These are phyloP conservation scores for Zoysia matrella DNA, from an alignment of 202 grass and related monocot species.

Conservation along the genomic window DNA sequence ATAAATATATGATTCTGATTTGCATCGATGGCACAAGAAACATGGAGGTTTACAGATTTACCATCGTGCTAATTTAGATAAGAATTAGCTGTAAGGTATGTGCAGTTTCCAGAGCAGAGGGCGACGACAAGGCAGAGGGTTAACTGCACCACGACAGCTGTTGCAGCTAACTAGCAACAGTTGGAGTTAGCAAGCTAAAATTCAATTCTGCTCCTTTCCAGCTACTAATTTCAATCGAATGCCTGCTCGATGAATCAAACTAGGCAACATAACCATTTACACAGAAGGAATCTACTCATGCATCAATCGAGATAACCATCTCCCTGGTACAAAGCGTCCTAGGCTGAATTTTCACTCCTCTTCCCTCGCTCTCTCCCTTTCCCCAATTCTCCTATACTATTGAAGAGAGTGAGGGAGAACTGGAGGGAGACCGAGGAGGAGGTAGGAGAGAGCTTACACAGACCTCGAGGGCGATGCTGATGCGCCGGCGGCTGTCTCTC, in stretches of 20 bases:
- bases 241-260: neutral
- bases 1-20: neutral
- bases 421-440: neutral
- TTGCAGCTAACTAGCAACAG: neutral
- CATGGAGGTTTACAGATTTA: neutral
- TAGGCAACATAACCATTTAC: neutral
- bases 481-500: constrained; percentile 7
- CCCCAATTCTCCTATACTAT: neutral
- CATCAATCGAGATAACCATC: constrained; percentile 1
- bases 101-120: neutral
- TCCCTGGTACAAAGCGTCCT: neutral
- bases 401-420: neutral
- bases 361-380: neutral
- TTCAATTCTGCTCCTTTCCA: neutral
- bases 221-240: neutral
- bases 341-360: constrained; percentile 8
- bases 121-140: neutral
- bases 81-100: neutral
- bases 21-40: neutral
- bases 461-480: constrained; percentile 50
- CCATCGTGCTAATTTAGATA: neutral
- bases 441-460: neutral
- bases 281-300: neutral
- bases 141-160: neutral
- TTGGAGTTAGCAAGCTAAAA: neutral